Conservation (phyloP, 177 flowering plant genomes). For the Vitis hybrid region DNA sequence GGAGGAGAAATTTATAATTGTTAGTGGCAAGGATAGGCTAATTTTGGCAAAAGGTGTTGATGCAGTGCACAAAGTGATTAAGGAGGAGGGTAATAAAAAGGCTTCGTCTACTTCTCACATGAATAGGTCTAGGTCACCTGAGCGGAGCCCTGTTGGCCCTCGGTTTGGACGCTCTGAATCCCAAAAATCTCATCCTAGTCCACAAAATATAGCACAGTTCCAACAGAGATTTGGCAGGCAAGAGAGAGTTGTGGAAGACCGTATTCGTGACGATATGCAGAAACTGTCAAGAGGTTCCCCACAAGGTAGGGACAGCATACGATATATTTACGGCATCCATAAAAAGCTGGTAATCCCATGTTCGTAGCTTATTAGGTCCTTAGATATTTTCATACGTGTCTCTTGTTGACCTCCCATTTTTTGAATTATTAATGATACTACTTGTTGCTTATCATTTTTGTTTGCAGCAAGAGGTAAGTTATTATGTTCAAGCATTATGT, state of each 20-base stretch:
- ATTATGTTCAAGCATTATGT: slow-evolving; percentile 65
- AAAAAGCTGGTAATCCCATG: slow-evolving; percentile 45
- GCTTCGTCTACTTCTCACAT: slow-evolving; percentile 50
- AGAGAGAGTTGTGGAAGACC: slow-evolving; percentile 71
- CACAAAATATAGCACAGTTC: slow-evolving; percentile 39
- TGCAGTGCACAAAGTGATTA: slow-evolving; percentile 85
- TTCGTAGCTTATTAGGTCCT: slow-evolving; percentile 25
- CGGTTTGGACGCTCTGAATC: slow-evolving; percentile 54
- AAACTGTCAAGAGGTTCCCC: slow-evolving; percentile 69
- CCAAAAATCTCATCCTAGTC: slow-evolving; percentile 38
- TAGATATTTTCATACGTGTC: neutral
- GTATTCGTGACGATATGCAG: slow-evolving; percentile 69
- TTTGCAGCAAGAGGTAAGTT: slow-evolving; percentile 98
- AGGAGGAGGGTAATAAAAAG: slow-evolving; percentile 64
- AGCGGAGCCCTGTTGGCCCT: slow-evolving; percentile 49
- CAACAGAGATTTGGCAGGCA: slow-evolving; percentile 53
- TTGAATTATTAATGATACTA: slow-evolving; percentile 26
- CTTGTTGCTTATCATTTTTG: slow-evolving; percentile 43
- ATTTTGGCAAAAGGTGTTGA: slow-evolving; percentile 87
- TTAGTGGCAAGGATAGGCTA: slow-evolving; percentile 89
- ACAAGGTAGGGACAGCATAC: slow-evolving; percentile 86
- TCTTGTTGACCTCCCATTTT: neutral
- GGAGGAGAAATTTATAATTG: slow-evolving; percentile 92
- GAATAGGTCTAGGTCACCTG: slow-evolving; percentile 69
- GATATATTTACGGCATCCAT: slow-evolving; percentile 39